Percentiles rank a stretch among this genome's conserved stretches.
Evolutionary conservation across 2,329 filamentous ascomycete species (phyloP).

Genomic region (Dendrostoma leiphaemia): DNA sequence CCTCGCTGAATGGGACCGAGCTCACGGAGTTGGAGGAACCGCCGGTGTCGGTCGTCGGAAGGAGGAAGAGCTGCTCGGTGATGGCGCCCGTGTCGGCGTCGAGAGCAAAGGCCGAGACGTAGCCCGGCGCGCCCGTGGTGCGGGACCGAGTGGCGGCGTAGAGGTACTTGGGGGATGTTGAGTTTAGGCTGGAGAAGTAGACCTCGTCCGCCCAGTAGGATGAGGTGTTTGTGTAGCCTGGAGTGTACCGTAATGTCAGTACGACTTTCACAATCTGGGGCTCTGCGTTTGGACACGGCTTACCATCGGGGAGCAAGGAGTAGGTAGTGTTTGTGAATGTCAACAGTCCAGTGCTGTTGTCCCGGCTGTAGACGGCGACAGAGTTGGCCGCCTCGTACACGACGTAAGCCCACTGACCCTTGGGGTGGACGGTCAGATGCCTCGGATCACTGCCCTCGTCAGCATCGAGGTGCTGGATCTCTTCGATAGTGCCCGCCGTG

Average conservation of each 20-base stretch:
- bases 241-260: background rate
- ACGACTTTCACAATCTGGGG: too few species aligned
- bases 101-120: slow-evolving; percentile 32
- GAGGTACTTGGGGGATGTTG: slow-evolving; percentile 20
- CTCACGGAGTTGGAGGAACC: slow-evolving; percentile 33
- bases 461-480: slow-evolving; percentile 22
- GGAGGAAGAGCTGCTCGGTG: slow-evolving; percentile 28
- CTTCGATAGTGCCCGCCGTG: slow-evolving; percentile 19
- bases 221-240: slow-evolving; percentile 20
- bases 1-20: slow-evolving; percentile 30
- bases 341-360: slow-evolving; percentile 22
- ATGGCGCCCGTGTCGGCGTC: slow-evolving; percentile 26
- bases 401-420: slow-evolving; percentile 27
- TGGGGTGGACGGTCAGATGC: slow-evolving; percentile 28
- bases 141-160: slow-evolving; percentile 23
- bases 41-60: slow-evolving; percentile 30
- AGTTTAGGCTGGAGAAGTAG: background rate
- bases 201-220: slow-evolving; percentile 25
- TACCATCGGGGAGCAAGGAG: slow-evolving; percentile 18
- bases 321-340: slow-evolving; percentile 14
- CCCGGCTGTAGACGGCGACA: slow-evolving; percentile 26
- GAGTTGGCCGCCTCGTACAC: slow-evolving; percentile 26
- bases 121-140: slow-evolving; percentile 25
- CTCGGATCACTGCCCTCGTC: slow-evolving; percentile 24
- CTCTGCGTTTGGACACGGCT: too few species aligned